Evolutionary conservation across 2,329 filamentous ascomycete genomes (phyloP).

Genomic region (Aureobasidium zeae): DNA sequence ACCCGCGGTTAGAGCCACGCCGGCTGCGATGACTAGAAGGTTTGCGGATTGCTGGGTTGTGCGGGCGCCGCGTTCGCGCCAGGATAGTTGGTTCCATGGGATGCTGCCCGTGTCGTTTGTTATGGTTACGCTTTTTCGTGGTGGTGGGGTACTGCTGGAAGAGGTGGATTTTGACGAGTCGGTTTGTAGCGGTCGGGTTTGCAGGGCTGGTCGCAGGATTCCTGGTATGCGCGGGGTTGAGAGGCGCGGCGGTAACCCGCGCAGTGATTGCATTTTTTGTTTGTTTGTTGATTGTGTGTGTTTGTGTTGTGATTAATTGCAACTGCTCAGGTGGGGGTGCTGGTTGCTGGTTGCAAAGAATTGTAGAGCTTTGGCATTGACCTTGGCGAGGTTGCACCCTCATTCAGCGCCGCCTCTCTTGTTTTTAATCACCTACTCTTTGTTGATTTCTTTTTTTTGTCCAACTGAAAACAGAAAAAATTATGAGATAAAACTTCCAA

Average conservation of each 20-base stretch:
- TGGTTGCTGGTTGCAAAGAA: not conserved
- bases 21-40: conserved; percentile 65
- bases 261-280: conserved; percentile 6
- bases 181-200: no score
- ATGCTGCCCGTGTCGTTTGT: conserved; percentile 79
- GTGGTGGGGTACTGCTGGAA: conserved; percentile 25
- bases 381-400: not conserved
- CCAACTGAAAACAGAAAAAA: no score
- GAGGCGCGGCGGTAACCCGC: not conserved
- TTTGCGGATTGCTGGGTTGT: conserved; percentile 90
- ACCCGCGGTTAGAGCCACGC: conserved; percentile 66
- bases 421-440: no score
- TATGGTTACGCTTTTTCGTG: conserved; percentile 64
- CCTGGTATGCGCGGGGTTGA: conserved; percentile 1
- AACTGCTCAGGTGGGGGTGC: no score
- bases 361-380: not conserved
- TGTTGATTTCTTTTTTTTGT: no score
- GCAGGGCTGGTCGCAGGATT: not conserved
- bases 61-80: conserved; percentile 67
- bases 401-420: no score
- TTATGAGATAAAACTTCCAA: no score
- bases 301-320: not conserved
- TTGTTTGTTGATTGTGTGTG: not conserved
- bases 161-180: conserved; percentile 32
- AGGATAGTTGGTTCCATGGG: conserved; percentile 68